Evolutionary conservation across 176 grass and related monocot species (phyloP).

Genomic region (Aegilops bicornis): DNA sequence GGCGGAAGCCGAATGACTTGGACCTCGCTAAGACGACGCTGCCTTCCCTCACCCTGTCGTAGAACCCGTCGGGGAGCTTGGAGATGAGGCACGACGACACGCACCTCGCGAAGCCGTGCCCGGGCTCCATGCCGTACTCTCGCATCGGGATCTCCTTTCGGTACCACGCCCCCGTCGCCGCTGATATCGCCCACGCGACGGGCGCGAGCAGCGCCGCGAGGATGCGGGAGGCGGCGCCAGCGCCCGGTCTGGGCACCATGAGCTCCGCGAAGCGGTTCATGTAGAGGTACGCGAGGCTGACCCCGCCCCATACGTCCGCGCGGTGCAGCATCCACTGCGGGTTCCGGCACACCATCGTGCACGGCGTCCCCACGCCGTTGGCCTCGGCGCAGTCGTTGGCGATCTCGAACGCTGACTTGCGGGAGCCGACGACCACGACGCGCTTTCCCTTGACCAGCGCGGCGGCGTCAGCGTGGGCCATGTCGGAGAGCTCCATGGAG

Average conservation of each 20-base stretch:
- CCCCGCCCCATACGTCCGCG: slow-evolving; percentile 16
- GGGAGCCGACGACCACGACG: slow-evolving; percentile 42
- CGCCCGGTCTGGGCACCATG: slow-evolving; percentile 50
- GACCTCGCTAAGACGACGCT: slow-evolving; percentile 35
- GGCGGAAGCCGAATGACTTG: slow-evolving; percentile 34
- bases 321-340: slow-evolving; percentile 44
- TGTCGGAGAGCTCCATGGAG: slow-evolving; percentile 50
- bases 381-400: slow-evolving; percentile 39
- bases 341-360: slow-evolving; percentile 44
- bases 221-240: slow-evolving; percentile 26
- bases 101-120: slow-evolving; percentile 18
- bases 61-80: slow-evolving; percentile 55
- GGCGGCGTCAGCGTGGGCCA: slow-evolving; percentile 36
- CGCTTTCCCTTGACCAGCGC: slow-evolving; percentile 46
- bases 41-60: slow-evolving; percentile 49
- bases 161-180: slow-evolving; percentile 33
- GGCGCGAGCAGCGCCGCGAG: slow-evolving; percentile 46
- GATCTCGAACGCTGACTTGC: slow-evolving; percentile 46
- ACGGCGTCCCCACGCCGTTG: slow-evolving; percentile 42
- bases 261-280: slow-evolving; percentile 59
- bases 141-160: slow-evolving; percentile 37
- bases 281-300: slow-evolving; percentile 44
- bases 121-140: slow-evolving; percentile 52
- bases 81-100: slow-evolving; percentile 33
- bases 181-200: slow-evolving; percentile 50